phyloP scores from a whole-genome alignment of 495 filamentous ascomycete species.

The Podospora appendiculata region DNA sequence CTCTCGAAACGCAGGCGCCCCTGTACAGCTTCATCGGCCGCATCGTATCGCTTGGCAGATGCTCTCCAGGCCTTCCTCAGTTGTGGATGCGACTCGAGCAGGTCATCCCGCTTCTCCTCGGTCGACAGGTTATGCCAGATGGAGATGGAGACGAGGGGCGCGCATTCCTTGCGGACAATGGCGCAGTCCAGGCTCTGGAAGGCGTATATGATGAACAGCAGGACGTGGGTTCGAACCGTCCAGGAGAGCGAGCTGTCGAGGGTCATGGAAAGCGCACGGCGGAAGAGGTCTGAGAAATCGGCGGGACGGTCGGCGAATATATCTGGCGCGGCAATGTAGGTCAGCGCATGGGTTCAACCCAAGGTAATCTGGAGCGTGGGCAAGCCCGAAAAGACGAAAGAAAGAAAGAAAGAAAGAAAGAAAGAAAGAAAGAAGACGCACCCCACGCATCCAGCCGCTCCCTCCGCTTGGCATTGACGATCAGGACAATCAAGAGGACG shows the following conservation, averaged over 20 bases:
- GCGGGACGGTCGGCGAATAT: conserved; percentile 67
- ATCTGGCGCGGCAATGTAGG: conserved; percentile 24
- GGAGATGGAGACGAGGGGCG: conserved; percentile 85
- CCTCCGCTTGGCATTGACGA: conserved; percentile 80
- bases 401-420: no score
- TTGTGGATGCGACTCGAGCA: conserved; percentile 59
- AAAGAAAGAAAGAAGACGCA: conserved; percentile 3
- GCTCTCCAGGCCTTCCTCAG: conserved; percentile 89
- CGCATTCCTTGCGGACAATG: conserved; percentile 90
- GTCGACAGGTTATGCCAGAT: conserved; percentile 90
- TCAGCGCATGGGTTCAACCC: not conserved
- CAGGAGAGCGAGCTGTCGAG: conserved; percentile 68
- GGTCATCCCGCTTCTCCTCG: conserved; percentile 54
- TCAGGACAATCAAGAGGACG: conserved; percentile 72
- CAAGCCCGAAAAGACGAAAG: no score
- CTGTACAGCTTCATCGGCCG: conserved; percentile 71
- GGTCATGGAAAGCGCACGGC: conserved; percentile 81
- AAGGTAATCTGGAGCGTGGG: no score
- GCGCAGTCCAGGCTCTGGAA: conserved; percentile 91
- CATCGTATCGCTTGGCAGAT: conserved; percentile 75
- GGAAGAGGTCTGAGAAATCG: conserved; percentile 87
- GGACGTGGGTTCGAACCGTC: conserved; percentile 65
- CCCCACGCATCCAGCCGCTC: conserved; percentile 83
- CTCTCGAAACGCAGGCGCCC: conserved; percentile 83
- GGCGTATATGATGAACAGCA: conserved; percentile 81